Conservation (phyloP, 169 alveolate species). For the Eimeria acervulina region DNA sequence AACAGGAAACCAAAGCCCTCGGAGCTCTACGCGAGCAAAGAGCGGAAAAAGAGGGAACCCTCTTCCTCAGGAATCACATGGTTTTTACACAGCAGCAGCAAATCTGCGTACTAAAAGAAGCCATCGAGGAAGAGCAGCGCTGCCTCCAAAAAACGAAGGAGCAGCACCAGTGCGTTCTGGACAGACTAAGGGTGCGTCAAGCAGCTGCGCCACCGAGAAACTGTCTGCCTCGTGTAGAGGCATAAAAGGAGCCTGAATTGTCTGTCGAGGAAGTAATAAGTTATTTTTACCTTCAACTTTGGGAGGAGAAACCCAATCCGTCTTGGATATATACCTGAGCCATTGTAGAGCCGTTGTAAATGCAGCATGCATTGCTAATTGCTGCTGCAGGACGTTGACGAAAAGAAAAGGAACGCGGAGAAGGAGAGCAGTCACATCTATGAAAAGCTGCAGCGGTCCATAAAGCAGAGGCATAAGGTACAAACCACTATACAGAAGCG, state of each 20-base stretch:
- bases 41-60: slow-evolving; percentile 61
- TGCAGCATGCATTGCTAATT: background rate
- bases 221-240: background rate
- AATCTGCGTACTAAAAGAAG: slow-evolving; percentile 31
- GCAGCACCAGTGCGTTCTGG: slow-evolving; percentile 21
- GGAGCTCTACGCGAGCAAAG: slow-evolving; percentile 26
- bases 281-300: background rate
- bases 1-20: slow-evolving; percentile 18
- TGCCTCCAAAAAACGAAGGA: slow-evolving; percentile 39
- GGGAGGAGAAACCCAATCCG: background rate
- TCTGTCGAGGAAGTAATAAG: background rate
- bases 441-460: slow-evolving; percentile 21
- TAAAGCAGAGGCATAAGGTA: slow-evolving; percentile 51
- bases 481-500: slow-evolving; percentile 63
- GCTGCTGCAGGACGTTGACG: slow-evolving; percentile 48
- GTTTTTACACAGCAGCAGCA: slow-evolving; percentile 70
- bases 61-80: slow-evolving; percentile 59
- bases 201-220: too few relatives aligned
- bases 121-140: slow-evolving; percentile 28
- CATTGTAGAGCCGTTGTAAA: background rate
- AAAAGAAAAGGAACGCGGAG: slow-evolving; percentile 13
- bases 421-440: slow-evolving; percentile 16
- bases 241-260: background rate
- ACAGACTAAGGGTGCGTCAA: slow-evolving; percentile 27
- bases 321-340: background rate